Evolutionary conservation across 352 stramenopile genomes (phyloP).

Genomic region (Phytopythium aichiense): DNA sequence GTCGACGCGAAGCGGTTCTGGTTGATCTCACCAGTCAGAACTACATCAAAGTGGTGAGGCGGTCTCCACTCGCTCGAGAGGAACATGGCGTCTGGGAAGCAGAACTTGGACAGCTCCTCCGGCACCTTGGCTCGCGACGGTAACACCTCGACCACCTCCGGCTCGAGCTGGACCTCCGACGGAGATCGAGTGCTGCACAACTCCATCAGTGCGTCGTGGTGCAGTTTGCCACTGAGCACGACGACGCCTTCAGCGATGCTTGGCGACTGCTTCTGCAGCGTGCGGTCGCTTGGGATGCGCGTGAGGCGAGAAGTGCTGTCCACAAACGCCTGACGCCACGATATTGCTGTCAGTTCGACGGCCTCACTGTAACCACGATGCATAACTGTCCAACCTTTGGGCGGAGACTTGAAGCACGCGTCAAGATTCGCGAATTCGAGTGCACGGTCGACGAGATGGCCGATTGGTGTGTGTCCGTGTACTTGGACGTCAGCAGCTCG

Average conservation of each 20-base stretch:
- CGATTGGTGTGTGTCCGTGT: conserved; percentile 27
- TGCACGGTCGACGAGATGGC: conserved; percentile 9
- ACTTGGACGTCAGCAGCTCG: conserved; percentile 49
- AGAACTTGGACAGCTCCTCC: conserved; percentile 72
- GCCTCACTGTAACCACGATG: not conserved
- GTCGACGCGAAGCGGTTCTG: not conserved
- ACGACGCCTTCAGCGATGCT: conserved; percentile 53
- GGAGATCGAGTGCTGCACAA: conserved; percentile 33
- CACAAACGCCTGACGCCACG: not conserved
- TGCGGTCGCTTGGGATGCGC: not conserved
- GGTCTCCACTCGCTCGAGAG: conserved; percentile 35
- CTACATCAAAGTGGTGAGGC: conserved; percentile 56
- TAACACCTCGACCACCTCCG: conserved; percentile 47
- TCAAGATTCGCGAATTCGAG: not conserved
- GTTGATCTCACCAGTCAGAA: conserved; percentile 46
- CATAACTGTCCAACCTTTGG: not conserved
- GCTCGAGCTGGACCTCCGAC: conserved; percentile 45
- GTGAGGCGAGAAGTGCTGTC: not conserved
- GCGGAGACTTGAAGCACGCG: not conserved
- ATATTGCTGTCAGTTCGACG: not conserved
- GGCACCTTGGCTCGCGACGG: conserved; percentile 38
- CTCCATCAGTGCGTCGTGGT: conserved; percentile 17
- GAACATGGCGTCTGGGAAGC: conserved; percentile 55
- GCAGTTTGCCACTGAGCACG: conserved; percentile 51
- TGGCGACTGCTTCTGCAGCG: not conserved